A percentile compares a stretch with the other conserved stretches of the same genome.
These are phyloP conservation scores for Fusarium redolens DNA, from an alignment of 2,329 filamentous ascomycete species.

Conservation along the genomic window DNA sequence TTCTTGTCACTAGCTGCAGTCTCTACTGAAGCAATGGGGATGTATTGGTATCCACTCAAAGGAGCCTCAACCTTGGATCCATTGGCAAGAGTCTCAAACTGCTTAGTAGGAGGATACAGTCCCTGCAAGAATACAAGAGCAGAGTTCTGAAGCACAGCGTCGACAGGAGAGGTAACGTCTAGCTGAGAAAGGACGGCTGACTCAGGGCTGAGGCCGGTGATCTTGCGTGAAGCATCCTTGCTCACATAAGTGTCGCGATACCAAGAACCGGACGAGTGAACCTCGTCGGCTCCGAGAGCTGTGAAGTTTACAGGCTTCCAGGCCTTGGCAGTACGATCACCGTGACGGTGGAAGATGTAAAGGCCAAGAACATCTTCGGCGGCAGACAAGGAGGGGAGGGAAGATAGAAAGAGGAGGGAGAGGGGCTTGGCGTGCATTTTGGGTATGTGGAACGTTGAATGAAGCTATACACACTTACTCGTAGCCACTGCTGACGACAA, in stretches of 20 bases:
- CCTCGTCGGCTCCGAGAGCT: slow-evolving; percentile 80
- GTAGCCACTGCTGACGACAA: neutral
- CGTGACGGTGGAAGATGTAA: slow-evolving; percentile 91
- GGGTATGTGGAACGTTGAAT: neutral
- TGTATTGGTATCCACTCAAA: slow-evolving; percentile 84
- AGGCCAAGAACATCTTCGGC: slow-evolving; percentile 81
- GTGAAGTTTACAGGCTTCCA: slow-evolving; percentile 79
- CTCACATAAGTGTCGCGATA: slow-evolving; percentile 82
- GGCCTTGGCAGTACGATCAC: slow-evolving; percentile 85
- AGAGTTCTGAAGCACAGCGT: slow-evolving; percentile 83
- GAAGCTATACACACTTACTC: slow-evolving; percentile 20
- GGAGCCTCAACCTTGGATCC: slow-evolving; percentile 74
- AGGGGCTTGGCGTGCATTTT: slow-evolving; percentile 56
- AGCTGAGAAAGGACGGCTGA: slow-evolving; percentile 77
- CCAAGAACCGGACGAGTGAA: slow-evolving; percentile 77
- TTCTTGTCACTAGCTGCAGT: slow-evolving; percentile 65
- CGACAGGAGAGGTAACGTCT: slow-evolving; percentile 75
- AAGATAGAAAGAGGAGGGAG: slow-evolving; percentile 50
- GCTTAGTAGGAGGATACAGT: slow-evolving; percentile 82
- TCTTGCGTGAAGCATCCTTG: slow-evolving; percentile 66
- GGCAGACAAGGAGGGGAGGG: slow-evolving; percentile 52
- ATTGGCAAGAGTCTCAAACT: slow-evolving; percentile 74
- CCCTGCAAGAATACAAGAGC: slow-evolving; percentile 85
- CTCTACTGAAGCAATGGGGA: slow-evolving; percentile 74
- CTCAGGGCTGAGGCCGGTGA: slow-evolving; percentile 74